phyloP scores from a whole-genome alignment of 345 rosid species.

The Capsella bursapastoris region DNA sequence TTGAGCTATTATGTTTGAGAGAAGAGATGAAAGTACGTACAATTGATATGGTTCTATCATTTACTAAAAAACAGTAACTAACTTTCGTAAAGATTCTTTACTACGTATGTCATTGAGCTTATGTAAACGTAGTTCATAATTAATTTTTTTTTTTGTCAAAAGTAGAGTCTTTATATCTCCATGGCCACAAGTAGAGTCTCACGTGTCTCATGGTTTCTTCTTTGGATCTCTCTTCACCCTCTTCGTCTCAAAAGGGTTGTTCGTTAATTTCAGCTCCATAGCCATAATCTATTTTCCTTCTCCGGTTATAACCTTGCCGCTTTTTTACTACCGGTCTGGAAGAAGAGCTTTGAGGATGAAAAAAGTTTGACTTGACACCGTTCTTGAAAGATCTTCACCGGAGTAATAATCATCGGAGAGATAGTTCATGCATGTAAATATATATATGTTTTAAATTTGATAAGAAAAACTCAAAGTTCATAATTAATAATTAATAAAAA shows the following conservation, averaged over 20 bases:
- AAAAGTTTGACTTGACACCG: slow-evolving; percentile 61
- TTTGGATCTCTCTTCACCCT: slow-evolving; percentile 33
- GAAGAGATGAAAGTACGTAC: no score
- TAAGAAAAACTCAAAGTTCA: no score
- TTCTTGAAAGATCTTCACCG: slow-evolving; percentile 42
- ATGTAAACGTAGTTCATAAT: no score
- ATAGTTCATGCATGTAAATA: no score
- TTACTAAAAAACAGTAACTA: no score
- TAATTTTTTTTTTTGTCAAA: no score
- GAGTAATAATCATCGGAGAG: slow-evolving; percentile 21
- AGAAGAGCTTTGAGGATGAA: slow-evolving; percentile 47
- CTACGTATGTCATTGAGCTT: no score
- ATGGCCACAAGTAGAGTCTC: slow-evolving; percentile 35
- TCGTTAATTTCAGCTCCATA: neutral
- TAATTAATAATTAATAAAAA: no score
- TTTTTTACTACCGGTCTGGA: slow-evolving; percentile 46
- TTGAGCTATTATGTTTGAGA: no score
- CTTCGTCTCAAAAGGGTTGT: neutral
- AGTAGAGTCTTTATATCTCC: slow-evolving; percentile 14
- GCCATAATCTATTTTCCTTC: neutral
- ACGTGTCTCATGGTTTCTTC: slow-evolving; percentile 20
- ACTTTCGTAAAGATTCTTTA: no score
- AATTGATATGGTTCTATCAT: no score
- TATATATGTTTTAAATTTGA: no score
- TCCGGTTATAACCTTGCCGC: slow-evolving; percentile 43